Evolutionary conservation across 148 eudicot species (phyloP).

Genomic region (Dysphania ambrosioides): DNA sequence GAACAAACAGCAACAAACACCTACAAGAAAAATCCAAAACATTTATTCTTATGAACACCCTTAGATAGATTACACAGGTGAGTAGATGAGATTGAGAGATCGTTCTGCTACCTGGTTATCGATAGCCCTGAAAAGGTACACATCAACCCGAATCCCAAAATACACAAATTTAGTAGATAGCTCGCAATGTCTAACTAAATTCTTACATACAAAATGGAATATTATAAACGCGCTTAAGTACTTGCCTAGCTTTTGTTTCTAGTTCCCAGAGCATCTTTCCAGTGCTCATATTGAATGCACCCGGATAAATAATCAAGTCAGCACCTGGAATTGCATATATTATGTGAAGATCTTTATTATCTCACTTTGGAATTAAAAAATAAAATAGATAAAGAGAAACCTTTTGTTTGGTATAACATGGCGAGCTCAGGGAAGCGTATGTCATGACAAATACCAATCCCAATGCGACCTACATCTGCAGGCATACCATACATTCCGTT

Average conservation of each 20-base stretch:
- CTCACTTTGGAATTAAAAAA: background rate
- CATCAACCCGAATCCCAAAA: background rate
- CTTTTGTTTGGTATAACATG: slow-evolving; percentile 45
- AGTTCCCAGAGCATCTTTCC: slow-evolving; percentile 54
- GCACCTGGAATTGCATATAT: slow-evolving; percentile 19
- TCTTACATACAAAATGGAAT: no score
- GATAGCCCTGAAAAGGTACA: slow-evolving; percentile 25
- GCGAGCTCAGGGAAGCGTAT: slow-evolving; percentile 60
- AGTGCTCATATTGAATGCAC: slow-evolving; percentile 57
- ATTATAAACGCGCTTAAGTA: no score
- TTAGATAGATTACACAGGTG: background rate
- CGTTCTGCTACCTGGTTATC: slow-evolving; percentile 24
- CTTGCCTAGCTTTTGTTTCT: slow-evolving; percentile 56
- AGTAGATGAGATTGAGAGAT: background rate
- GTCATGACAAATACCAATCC: slow-evolving; percentile 60
- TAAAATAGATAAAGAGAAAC: slow-evolving; percentile 24
- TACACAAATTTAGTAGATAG: background rate
- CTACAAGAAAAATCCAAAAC: slow-evolving; percentile 7
- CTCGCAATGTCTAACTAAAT: background rate
- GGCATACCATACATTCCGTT: background rate
- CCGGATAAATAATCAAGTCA: slow-evolving; percentile 47
- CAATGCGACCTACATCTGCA: slow-evolving; percentile 50
- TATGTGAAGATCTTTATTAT: no score
- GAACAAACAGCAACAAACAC: slow-evolving; percentile 30
- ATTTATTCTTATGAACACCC: background rate